A percentile compares a stretch with the other conserved stretches of the same genome.
Evolutionary conservation across 345 rosid genomes (phyloP).

Genomic region (Populus tremula): DNA sequence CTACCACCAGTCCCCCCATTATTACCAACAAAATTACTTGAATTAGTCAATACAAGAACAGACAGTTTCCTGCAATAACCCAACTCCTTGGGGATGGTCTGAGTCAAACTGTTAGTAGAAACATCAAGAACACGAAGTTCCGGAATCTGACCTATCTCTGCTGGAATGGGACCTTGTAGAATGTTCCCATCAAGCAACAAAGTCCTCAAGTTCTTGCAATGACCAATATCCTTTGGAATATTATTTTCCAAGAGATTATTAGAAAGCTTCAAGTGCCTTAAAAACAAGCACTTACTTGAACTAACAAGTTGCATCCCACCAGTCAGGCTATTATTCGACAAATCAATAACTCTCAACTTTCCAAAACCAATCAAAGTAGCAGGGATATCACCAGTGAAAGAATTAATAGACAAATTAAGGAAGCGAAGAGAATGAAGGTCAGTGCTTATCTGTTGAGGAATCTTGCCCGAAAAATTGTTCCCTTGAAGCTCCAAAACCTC

Average conservation of each 20-base stretch:
- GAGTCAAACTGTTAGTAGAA: slow-evolving; percentile 56
- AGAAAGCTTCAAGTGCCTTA: slow-evolving; percentile 52
- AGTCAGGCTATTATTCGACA: slow-evolving; percentile 48
- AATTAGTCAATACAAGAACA: slow-evolving; percentile 49
- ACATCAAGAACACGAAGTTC: slow-evolving; percentile 60
- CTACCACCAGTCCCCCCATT: not conserved
- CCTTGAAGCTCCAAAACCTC: slow-evolving; percentile 55
- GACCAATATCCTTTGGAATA: slow-evolving; percentile 52
- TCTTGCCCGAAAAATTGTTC: slow-evolving; percentile 54
- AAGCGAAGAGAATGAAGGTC: slow-evolving; percentile 28
- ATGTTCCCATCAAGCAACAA: slow-evolving; percentile 56
- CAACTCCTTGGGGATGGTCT: slow-evolving; percentile 47
- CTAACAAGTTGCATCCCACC: slow-evolving; percentile 33
- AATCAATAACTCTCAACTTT: slow-evolving; percentile 39
- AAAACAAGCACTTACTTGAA: slow-evolving; percentile 29
- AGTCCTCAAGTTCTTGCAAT: slow-evolving; percentile 42
- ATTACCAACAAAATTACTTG: slow-evolving; percentile 25
- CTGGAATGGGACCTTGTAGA: slow-evolving; percentile 50
- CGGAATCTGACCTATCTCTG: slow-evolving; percentile 48
- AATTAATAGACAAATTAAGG: slow-evolving; percentile 55
- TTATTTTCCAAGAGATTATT: slow-evolving; percentile 39
- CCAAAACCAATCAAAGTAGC: slow-evolving; percentile 40
- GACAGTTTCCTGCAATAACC: slow-evolving; percentile 45
- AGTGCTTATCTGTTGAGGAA: slow-evolving; percentile 43
- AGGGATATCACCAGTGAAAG: slow-evolving; percentile 45